Percentiles rank a stretch among this genome's conserved stretches.
Conservation (phyloP, 2,329 filamentous ascomycete species). For the Lasiodiplodia citricola region DNA sequence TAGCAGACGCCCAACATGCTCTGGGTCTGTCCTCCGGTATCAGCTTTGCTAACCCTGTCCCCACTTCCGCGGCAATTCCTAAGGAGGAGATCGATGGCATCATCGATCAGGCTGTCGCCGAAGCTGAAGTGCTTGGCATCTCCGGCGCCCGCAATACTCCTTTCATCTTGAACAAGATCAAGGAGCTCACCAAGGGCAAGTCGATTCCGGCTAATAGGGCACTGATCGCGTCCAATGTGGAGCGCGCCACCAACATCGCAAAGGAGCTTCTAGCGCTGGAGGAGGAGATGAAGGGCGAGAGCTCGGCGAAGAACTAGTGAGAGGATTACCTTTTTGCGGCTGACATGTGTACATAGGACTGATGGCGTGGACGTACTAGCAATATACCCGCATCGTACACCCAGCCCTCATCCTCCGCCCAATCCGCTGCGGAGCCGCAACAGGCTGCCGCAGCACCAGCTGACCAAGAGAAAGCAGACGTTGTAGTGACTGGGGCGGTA, state of each 20-base stretch:
- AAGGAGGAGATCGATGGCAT: slow-evolving; percentile 54
- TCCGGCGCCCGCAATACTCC: slow-evolving; percentile 82
- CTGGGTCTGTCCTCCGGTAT: slow-evolving; percentile 79
- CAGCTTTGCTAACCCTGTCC: slow-evolving; percentile 88
- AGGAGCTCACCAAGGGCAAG: slow-evolving; percentile 73
- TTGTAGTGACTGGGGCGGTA: slow-evolving; percentile 90
- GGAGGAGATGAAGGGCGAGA: slow-evolving; percentile 32
- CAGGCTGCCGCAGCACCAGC: slow-evolving; percentile 23
- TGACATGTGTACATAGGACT: slow-evolving; percentile 35
- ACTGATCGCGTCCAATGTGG: slow-evolving; percentile 70
- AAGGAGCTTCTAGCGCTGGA: slow-evolving; percentile 65
- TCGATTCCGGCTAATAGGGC: slow-evolving; percentile 77
- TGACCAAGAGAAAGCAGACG: slow-evolving; percentile 50
- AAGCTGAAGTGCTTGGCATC: slow-evolving; percentile 49
- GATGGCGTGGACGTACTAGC: slow-evolving; percentile 21
- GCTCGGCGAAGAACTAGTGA: slow-evolving; percentile 20
- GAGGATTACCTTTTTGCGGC: slow-evolving; percentile 12
- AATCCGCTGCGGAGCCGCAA: slow-evolving; percentile 3
- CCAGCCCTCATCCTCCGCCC: neutral
- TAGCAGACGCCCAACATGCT: slow-evolving; percentile 70
- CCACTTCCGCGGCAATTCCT: slow-evolving; percentile 71
- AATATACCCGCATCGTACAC: slow-evolving; percentile 25
- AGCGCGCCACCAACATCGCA: slow-evolving; percentile 68
- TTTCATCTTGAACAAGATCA: slow-evolving; percentile 79
- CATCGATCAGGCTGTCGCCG: slow-evolving; percentile 47